Conservation (phyloP, 2,329 filamentous ascomycete genomes). For the Emydomyces testavorans region DNA sequence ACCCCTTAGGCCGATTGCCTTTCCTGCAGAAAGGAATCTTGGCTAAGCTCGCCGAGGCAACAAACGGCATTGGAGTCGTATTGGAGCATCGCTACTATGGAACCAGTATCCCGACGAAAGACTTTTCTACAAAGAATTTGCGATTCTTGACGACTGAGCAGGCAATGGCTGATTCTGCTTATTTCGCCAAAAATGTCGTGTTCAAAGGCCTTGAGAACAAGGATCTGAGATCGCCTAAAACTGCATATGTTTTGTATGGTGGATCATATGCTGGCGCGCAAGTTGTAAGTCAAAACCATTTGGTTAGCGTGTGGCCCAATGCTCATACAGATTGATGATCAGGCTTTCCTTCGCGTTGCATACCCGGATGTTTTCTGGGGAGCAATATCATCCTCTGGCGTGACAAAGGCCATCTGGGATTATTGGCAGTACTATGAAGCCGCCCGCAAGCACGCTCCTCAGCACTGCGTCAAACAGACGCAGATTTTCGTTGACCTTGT, state of each 20-base stretch:
- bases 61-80: constrained; percentile 63
- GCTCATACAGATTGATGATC: not conserved
- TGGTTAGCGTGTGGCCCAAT: not conserved
- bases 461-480: constrained; percentile 53
- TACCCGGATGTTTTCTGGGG: constrained; percentile 73
- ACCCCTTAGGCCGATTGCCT: constrained; percentile 46
- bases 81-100: constrained; percentile 86
- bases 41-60: constrained; percentile 56
- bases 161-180: constrained; percentile 66
- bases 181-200: constrained; percentile 62
- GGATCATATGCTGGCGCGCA: constrained; percentile 75
- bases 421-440: constrained; percentile 58
- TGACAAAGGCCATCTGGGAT: constrained; percentile 65
- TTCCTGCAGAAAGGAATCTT: constrained; percentile 71
- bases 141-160: constrained; percentile 78
- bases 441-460: constrained; percentile 45
- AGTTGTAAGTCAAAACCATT: constrained; percentile 29
- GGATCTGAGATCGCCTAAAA: constrained; percentile 53
- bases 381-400: constrained; percentile 68
- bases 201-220: constrained; percentile 58
- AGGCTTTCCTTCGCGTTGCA: constrained; percentile 58
- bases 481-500: constrained; percentile 50
- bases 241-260: constrained; percentile 68
- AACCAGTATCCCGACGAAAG: constrained; percentile 54
- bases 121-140: constrained; percentile 58